These are phyloP conservation scores for Microbotryum lychnidis-dioicae DNA, from an alignment of 1,284 basidiomycete species.

Conservation along the genomic window DNA sequence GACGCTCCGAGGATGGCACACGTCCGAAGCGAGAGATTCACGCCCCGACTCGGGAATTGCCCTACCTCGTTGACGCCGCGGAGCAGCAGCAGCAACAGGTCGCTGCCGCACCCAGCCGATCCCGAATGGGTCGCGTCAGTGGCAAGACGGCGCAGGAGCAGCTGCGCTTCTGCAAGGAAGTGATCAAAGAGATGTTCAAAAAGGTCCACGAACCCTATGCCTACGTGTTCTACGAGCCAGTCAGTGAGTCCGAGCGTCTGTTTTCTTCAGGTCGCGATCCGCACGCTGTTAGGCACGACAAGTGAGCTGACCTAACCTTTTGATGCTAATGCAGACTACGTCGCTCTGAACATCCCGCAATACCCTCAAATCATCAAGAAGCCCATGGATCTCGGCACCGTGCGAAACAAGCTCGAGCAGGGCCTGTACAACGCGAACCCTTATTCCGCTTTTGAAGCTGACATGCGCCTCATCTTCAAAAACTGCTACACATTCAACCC, in stretches of 20 bases:
- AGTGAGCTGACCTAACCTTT: neutral
- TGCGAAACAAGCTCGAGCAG: slow-evolving; percentile 70
- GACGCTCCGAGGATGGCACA: slow-evolving; percentile 53
- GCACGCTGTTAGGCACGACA: neutral
- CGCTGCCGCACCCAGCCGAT: too few relatives aligned
- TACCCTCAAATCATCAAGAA: slow-evolving; percentile 84
- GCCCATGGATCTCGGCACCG: slow-evolving; percentile 89
- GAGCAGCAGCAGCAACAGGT: slow-evolving; percentile 33
- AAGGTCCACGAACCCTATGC: slow-evolving; percentile 69
- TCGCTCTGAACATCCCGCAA: slow-evolving; percentile 69
- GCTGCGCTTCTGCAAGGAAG: slow-evolving; percentile 68
- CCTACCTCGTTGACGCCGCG: slow-evolving; percentile 59
- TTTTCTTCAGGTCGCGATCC: slow-evolving; percentile 1
- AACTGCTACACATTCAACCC: slow-evolving; percentile 95
- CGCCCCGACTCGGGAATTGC: slow-evolving; percentile 82
- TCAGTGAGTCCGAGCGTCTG: slow-evolving; percentile 53
- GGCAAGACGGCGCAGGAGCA: slow-evolving; percentile 66
- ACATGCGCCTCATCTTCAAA: slow-evolving; percentile 86
- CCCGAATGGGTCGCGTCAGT: slow-evolving; percentile 5
- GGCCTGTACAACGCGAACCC: slow-evolving; percentile 65
- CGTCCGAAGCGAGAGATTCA: slow-evolving; percentile 96
- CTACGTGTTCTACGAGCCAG: slow-evolving; percentile 84
- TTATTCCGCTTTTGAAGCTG: slow-evolving; percentile 77
- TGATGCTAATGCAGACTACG: slow-evolving; percentile 51
- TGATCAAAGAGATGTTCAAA: slow-evolving; percentile 67